Conservation (phyloP, 306 rosid species). For the Dryas octopetala region DNA sequence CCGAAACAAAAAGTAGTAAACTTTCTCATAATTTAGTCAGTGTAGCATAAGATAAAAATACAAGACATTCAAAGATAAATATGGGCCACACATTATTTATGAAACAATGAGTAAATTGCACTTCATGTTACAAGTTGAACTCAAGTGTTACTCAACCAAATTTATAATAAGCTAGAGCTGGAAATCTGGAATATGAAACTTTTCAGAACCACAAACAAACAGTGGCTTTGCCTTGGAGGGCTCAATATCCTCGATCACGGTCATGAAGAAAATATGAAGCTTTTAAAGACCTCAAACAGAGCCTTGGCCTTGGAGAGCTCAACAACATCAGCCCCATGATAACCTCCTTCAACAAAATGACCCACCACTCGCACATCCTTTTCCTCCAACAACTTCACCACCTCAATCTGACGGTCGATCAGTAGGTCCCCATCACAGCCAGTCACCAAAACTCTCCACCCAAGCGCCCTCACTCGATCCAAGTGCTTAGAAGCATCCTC, state of each 20-base stretch:
- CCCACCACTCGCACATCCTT: slow-evolving; percentile 37
- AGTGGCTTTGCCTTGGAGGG: slow-evolving; percentile 6
- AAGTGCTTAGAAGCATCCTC: slow-evolving; percentile 7
- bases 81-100: no score
- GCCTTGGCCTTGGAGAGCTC: slow-evolving; percentile 21
- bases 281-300: not conserved
- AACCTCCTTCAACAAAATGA: slow-evolving; percentile 38
- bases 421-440: slow-evolving; percentile 57
- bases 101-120: no score
- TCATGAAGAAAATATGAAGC: not conserved
- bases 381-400: slow-evolving; percentile 32
- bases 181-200: slow-evolving; percentile 15
- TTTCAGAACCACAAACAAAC: not conserved
- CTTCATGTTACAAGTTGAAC: no score
- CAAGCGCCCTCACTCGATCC: slow-evolving; percentile 17
- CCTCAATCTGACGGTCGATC: slow-evolving; percentile 42
- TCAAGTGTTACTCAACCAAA: no score
- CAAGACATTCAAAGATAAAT: no score
- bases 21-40: no score
- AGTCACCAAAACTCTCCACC: slow-evolving; percentile 39
- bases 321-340: slow-evolving; percentile 37
- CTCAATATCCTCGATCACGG: slow-evolving; percentile 12
- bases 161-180: no score
- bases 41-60: no score
- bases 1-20: no score